Evolutionary conservation across 1,284 basidiomycete genomes (phyloP), one percentile per base, ranked within the genome.

Genomic region (Melampsora americana): DNA sequence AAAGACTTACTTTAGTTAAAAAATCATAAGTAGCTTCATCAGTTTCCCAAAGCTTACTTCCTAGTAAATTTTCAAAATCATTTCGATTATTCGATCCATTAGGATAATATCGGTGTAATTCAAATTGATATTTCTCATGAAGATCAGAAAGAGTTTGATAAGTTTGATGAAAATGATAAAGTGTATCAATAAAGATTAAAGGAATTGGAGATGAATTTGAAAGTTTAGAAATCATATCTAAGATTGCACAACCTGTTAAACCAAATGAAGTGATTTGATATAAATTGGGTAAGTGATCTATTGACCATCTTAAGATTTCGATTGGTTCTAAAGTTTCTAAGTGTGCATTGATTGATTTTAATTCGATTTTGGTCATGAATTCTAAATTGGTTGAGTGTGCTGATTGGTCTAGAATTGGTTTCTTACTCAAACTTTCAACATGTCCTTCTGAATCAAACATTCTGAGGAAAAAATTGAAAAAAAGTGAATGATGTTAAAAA

Each of bases 101-200:
- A 5, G 95, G 95, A 79, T 86, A 90, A 86, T 90, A 97, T 12
- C 91, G 87, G 83, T 91, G 87, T 56, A 98, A 86, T 1, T 88
- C 86, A 30, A 89, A 86, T 32, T 86, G 84, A 83, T 99, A 99
- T 79, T 87, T 89, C 80, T 86, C 84, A 80, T 90, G 89, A 14
- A 93, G 91, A 46, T 89, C 89, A 72, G 90, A 87, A 1, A 95
- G 90, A 60, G 99, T 88, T 78, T 90, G 89, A 79, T 95, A 88
- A 5, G 95, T 99, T 85, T 97, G 93, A 2, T 87, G 86, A 84
- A 99, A 98, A 85, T 99, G 96, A 83, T 98, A 95, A 12, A 99
- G 87, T 0, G 95, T 98, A 85, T 99, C 95, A 82, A 96, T 85
- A 85, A 97, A 96, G 84, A 96, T 93, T 44, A 86, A 79, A 1